Evolutionary conservation across 1,284 basidiomycete genomes (phyloP).

Genomic region (Leccinum variabile): DNA sequence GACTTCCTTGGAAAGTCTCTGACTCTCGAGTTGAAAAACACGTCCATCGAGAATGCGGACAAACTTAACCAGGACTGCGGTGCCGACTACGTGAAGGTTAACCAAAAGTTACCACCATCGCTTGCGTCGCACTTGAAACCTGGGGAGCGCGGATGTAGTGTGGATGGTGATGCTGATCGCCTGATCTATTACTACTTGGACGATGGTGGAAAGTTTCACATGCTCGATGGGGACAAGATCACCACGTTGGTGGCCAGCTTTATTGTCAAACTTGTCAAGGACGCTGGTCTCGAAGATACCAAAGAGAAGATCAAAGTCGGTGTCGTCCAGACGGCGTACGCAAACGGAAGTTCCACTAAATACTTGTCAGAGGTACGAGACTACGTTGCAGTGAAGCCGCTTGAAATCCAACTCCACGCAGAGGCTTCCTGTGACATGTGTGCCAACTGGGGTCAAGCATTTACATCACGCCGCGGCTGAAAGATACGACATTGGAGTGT

Average conservation of each 20-base stretch:
- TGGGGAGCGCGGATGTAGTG: conserved; percentile 84
- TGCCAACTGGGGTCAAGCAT: conserved; percentile 97
- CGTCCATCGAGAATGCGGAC: conserved; percentile 62
- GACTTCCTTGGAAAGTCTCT: conserved; percentile 56
- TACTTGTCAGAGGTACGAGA: conserved; percentile 74
- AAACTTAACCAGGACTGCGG: conserved; percentile 88
- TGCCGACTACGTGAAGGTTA: conserved; percentile 97
- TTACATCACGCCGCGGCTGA: conserved; percentile 94
- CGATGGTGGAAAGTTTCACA: conserved; percentile 75
- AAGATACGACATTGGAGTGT: conserved; percentile 91
- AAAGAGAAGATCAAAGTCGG: conserved; percentile 70
- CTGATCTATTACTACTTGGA: conserved; percentile 95
- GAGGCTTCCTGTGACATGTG: conserved; percentile 93
- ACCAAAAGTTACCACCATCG: conserved; percentile 80
- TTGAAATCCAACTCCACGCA: conserved; percentile 32
- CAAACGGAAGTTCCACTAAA: conserved; percentile 95
- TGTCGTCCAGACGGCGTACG: conserved; percentile 98
- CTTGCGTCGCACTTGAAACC: conserved; percentile 59
- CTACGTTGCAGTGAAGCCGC: not conserved
- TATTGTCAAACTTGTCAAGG: conserved; percentile 87
- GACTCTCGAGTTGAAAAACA: conserved; percentile 66
- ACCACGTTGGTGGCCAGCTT: conserved; percentile 92
- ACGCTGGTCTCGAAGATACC: conserved; percentile 68
- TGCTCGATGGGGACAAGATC: conserved; percentile 99
- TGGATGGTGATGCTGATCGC: conserved; percentile 98